These are phyloP conservation scores for Digitaria exilis DNA, from an alignment of 202 grass and related monocot species.

Conservation along the genomic window DNA sequence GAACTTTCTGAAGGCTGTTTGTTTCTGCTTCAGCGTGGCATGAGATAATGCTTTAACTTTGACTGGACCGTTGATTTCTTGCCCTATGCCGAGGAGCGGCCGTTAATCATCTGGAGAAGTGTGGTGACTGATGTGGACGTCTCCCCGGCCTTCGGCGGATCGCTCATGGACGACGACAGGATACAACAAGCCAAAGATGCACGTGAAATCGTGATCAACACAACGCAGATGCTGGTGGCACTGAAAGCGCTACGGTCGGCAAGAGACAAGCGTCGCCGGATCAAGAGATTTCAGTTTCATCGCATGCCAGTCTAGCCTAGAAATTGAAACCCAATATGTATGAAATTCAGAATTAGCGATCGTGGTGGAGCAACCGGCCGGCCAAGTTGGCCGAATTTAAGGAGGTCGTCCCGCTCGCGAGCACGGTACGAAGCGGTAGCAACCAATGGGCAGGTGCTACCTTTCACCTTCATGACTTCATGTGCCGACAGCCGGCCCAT, in stretches of 20 bases:
- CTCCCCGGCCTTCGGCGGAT: neutral
- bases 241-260: neutral
- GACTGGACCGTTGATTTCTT: neutral
- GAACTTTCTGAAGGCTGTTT: neutral
- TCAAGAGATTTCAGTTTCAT: no score
- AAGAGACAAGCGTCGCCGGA: no score
- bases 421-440: neutral
- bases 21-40: neutral
- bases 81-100: neutral
- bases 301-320: no score
- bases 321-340: no score
- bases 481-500: no score
- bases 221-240: neutral
- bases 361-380: neutral
- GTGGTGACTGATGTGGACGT: neutral
- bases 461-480: no score
- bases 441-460: no score
- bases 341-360: no score
- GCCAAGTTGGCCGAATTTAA: constrained; percentile 21
- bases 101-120: neutral
- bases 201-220: neutral
- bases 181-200: neutral
- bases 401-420: neutral
- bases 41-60: no score
- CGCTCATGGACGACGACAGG: neutral